Evolutionary conservation across 495 filamentous ascomycete species (phyloP).

Genomic region (Daldinia vernicosa): DNA sequence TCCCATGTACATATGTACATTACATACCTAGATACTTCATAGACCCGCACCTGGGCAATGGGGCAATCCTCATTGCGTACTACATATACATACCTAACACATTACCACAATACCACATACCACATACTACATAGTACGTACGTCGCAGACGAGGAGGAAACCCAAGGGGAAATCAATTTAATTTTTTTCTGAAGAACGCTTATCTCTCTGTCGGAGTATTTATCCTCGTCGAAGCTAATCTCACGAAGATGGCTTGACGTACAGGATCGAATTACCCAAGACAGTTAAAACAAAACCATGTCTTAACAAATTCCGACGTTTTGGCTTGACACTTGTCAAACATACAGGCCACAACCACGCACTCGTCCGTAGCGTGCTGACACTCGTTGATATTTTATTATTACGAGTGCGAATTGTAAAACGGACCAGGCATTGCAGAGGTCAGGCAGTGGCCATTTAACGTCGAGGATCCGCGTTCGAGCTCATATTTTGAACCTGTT

Average conservation of each 20-base stretch:
- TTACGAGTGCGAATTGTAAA: not conserved
- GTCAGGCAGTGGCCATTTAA: not conserved
- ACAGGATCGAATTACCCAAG: constrained; percentile 39
- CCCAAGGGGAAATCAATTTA: constrained; percentile 34
- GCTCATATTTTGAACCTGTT: constrained; percentile 11
- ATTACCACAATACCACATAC: not conserved
- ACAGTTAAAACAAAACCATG: constrained; percentile 36
- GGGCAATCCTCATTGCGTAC: constrained; percentile 1
- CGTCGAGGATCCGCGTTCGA: constrained; percentile 5
- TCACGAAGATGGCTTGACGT: constrained; percentile 33
- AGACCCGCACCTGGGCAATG: not conserved
- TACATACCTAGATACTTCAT: not conserved
- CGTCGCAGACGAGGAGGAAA: constrained; percentile 23
- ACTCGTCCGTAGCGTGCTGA: constrained; percentile 17
- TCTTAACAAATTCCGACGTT: constrained; percentile 27
- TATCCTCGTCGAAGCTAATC: constrained; percentile 35
- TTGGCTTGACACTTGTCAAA: constrained; percentile 39
- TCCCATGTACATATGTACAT: constrained; percentile 11
- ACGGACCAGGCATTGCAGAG: not conserved
- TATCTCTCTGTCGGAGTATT: constrained; percentile 49
- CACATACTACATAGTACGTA: constrained; percentile 2
- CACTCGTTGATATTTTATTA: not conserved
- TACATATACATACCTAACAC: too few relatives aligned
- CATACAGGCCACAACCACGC: constrained; percentile 33
- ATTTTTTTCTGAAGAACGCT: constrained; percentile 40